Base-by-base conservation (phyloP, 768 basidiomycete genomes). In the Hygrophorus pudorinus region DNA sequence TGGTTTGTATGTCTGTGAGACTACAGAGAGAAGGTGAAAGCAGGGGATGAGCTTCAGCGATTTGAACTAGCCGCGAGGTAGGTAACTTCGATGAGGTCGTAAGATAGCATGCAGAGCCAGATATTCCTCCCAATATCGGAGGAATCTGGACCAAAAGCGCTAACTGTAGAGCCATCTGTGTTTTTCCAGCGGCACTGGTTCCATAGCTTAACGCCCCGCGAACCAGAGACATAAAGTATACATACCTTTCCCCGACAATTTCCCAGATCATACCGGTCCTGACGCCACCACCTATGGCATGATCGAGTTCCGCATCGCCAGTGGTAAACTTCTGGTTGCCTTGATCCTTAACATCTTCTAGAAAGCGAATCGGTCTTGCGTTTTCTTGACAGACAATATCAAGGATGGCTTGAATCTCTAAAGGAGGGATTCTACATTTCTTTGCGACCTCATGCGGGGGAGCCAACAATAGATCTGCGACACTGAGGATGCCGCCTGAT, bases 151-250 rank as follows among this genome's bases (percentile, higher is more conserved):
- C 83, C 16, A 75, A 68, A 24, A 94, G 65, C 3, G 88, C 78
- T 14, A 90, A 72, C 51, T 93, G 91, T 11, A 99, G 68, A 3
- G 85, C 86, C 4, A 98, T 63, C 54, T 98, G 92, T 1, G 91
- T 91, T 65, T 99, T 99, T 31, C 96, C 96, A 20, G 94, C 80
- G 17, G 91, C 83, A 57, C 96, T 99, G 57, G 12, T 21, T 30
- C 32, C 29, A 55, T 17, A 21, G 31, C 12, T 13, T 12, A 16
- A 12, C 6, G 20, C n/a, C 4, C 7, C 33, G 57, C 41, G n/a
- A n/a, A 14, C 27, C 20, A 16, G 6, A 21, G 33, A 35, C 44
- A 41, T 14, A 14, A 42, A 17, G 17, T 34, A 31, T 18, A 17
- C 64, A 48, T 60, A 91, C 92, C 89, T 88, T 70, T 94, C 88